These are phyloP conservation scores for Phytophthora macrochlamydospora DNA, from an alignment of 352 stramenopile species.

Conservation along the genomic window DNA sequence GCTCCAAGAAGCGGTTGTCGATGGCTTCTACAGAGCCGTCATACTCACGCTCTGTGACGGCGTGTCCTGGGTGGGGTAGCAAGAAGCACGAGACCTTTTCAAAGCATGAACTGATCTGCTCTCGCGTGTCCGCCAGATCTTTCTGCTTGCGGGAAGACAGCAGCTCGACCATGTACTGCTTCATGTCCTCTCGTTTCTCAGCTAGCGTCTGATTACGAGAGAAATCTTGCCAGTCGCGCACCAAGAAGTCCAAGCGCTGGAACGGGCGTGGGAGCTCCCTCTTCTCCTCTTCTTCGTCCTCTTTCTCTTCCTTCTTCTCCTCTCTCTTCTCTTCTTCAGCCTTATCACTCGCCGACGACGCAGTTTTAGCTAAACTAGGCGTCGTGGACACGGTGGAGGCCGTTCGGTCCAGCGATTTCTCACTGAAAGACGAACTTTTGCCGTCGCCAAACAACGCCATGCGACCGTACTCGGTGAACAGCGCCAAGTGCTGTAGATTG, in stretches of 20 bases:
- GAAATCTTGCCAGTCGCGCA: constrained; percentile 99
- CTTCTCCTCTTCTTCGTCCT: constrained; percentile 27
- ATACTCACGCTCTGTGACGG: constrained; percentile 97
- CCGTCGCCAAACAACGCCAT: constrained; percentile 76
- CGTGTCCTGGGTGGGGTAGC: constrained; percentile 96
- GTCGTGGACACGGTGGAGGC: constrained; percentile 23
- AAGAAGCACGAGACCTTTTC: constrained; percentile 95
- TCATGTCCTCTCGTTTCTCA: constrained; percentile 94
- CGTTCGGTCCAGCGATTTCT: constrained; percentile 28
- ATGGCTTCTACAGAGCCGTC: constrained; percentile 95
- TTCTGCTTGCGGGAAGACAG: constrained; percentile 93
- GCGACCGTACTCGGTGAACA: constrained; percentile 99
- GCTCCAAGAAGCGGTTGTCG: constrained; percentile 92
- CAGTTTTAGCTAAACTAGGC: constrained; percentile 43
- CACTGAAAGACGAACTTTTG: constrained; percentile 29
- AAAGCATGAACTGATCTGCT: constrained; percentile 98
- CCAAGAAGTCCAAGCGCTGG: constrained; percentile 98
- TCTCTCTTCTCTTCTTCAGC: constrained; percentile 31
- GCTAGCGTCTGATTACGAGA: constrained; percentile 88
- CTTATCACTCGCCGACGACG: constrained; percentile 42
- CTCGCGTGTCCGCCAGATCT: constrained; percentile 93
- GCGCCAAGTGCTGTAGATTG: constrained; percentile 98
- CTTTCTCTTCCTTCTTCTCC: constrained; percentile 24
- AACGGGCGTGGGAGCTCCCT: constrained; percentile 85
- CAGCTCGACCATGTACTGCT: constrained; percentile 93